Conservation (phyloP, 2,329 filamentous ascomycete genomes). For the Penicillium italicum region DNA sequence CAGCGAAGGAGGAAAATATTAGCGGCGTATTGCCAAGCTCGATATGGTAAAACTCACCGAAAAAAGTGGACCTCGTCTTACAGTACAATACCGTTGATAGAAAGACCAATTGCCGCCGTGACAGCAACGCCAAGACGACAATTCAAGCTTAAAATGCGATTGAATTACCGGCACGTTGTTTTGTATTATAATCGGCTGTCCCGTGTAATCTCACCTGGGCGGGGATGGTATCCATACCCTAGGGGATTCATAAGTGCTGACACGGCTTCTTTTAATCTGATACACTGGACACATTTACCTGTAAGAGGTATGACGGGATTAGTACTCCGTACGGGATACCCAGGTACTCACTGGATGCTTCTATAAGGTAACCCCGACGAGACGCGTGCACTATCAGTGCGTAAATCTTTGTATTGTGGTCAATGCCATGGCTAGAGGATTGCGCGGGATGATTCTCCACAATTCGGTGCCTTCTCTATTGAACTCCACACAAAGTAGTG, state of each 20-base stretch:
- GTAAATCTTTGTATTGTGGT: not conserved
- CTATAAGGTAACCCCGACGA: not conserved
- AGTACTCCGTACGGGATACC: not conserved
- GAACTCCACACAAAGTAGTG: too few species aligned
- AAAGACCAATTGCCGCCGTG: conserved; percentile 1
- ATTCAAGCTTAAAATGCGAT: conserved; percentile 14
- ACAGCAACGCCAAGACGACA: conserved; percentile 15
- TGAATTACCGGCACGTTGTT: not conserved
- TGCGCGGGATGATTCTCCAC: conserved; percentile 4
- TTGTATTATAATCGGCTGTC: not conserved
- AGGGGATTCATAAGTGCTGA: conserved; percentile 1
- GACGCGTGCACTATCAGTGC: not conserved
- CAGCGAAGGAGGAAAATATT: not conserved
- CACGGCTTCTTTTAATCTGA: not conserved
- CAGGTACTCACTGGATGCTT: too few species aligned
- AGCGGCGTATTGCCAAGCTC: not conserved
- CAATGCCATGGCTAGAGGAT: not conserved
- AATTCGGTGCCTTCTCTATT: not conserved
- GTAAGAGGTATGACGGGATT: not conserved
- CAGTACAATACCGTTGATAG: too few species aligned
- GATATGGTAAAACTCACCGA: not conserved
- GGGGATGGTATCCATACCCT: not conserved
- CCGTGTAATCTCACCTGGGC: not conserved
- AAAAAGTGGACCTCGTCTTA: too few species aligned
- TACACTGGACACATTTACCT: not conserved